These are phyloP conservation scores for Blastocladiella britannica DNA, from an alignment of 192 early-diverging fungal species.

Conservation along the genomic window DNA sequence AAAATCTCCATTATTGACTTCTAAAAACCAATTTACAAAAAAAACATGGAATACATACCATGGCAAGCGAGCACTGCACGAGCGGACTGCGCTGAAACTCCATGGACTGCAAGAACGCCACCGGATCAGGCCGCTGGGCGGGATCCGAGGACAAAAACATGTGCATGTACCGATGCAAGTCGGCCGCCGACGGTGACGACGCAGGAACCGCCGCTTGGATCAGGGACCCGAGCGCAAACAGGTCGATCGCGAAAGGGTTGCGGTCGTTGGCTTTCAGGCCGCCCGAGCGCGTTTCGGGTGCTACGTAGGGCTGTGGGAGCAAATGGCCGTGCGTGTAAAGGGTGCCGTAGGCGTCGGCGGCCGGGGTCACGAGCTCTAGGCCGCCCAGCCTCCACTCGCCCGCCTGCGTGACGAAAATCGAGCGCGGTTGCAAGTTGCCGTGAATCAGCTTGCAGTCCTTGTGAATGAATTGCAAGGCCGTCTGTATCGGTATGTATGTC, in stretches of 20 bases:
- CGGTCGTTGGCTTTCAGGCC: too few relatives aligned
- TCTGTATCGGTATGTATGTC: slow-evolving; percentile 17
- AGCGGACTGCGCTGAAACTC: slow-evolving; percentile 37
- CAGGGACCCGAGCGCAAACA: slow-evolving; percentile 61
- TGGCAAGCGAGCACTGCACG: slow-evolving; percentile 29
- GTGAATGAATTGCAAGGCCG: slow-evolving; percentile 69
- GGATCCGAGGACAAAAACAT: slow-evolving; percentile 8
- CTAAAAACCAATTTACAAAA: too few relatives aligned
- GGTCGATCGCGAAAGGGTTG: slow-evolving; percentile 39
- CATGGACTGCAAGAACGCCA: slow-evolving; percentile 30
- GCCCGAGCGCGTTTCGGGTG: neutral
- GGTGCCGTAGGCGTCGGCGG: slow-evolving; percentile 45
- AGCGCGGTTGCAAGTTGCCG: slow-evolving; percentile 54
- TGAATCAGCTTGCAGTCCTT: slow-evolving; percentile 70
- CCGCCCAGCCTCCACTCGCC: slow-evolving; percentile 95
- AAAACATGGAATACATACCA: too few relatives aligned
- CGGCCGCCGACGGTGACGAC: slow-evolving; percentile 7
- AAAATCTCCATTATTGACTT: slow-evolving; percentile 68
- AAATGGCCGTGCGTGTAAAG: slow-evolving; percentile 20
- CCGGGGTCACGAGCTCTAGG: slow-evolving; percentile 50
- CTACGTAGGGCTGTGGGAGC: slow-evolving; percentile 1
- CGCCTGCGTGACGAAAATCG: slow-evolving; percentile 68
- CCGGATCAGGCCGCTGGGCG: slow-evolving; percentile 13
- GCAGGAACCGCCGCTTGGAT: slow-evolving; percentile 69
- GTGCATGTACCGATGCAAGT: slow-evolving; percentile 10